Percentiles rank a stretch among this genome's conserved stretches.
Evolutionary conservation across 192 early-diverging fungal species (phyloP).

Genomic region (Chytriomyces sp.): DNA sequence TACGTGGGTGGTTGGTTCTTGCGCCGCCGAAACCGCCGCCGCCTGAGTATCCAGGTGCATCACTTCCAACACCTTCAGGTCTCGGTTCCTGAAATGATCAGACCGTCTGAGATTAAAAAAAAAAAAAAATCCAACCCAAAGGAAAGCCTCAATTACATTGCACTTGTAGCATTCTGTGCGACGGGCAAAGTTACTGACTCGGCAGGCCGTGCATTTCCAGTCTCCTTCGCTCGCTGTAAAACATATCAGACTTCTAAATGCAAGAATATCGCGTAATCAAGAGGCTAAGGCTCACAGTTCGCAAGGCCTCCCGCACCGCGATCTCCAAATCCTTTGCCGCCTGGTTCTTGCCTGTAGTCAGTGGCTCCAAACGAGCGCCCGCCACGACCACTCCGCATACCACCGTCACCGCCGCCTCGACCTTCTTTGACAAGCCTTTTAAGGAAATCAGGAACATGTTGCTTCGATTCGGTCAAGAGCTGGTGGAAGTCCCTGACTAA

Average conservation of each 20-base stretch:
- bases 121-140: background rate
- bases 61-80: background rate
- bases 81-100: background rate
- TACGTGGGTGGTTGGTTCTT: background rate
- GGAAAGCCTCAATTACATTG: background rate
- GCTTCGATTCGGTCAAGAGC: slow-evolving; percentile 90
- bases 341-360: slow-evolving; percentile 37
- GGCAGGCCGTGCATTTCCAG: background rate
- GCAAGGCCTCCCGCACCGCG: background rate
- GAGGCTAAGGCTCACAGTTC: background rate
- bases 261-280: background rate
- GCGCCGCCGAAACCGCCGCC: background rate
- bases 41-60: background rate
- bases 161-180: background rate
- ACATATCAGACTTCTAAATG: background rate
- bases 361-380: slow-evolving; percentile 44
- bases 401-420: slow-evolving; percentile 59
- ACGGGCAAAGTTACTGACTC: background rate
- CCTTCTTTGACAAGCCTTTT: slow-evolving; percentile 58
- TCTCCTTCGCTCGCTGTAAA: background rate
- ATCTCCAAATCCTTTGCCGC: background rate
- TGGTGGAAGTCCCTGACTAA: slow-evolving; percentile 85
- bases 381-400: slow-evolving; percentile 40
- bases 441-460: slow-evolving; percentile 89
- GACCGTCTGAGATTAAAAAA: background rate